phyloP scores from a whole-genome alignment of 2,329 filamentous ascomycete genomes.

The Dothidotthia symphoricarpi region DNA sequence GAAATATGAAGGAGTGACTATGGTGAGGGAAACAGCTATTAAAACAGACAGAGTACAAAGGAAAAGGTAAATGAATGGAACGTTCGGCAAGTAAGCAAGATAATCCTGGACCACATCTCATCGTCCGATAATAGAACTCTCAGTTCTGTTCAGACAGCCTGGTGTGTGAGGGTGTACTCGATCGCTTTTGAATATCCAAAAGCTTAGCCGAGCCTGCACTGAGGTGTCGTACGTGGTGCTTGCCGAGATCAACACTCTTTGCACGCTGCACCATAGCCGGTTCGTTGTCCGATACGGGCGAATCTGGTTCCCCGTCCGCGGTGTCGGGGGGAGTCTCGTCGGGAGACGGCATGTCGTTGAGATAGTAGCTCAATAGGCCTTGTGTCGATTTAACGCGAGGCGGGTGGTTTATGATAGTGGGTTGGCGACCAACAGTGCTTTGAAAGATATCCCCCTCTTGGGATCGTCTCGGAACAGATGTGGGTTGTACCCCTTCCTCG shows the following conservation, averaged over 20 bases:
- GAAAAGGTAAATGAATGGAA: constrained; percentile 39
- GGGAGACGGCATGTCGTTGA: constrained; percentile 29
- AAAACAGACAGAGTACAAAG: constrained; percentile 35
- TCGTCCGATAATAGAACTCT: constrained; percentile 15
- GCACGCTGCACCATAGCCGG: constrained; percentile 57
- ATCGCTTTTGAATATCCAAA: constrained; percentile 57
- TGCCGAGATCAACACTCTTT: constrained; percentile 66
- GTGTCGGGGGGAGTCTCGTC: constrained; percentile 35
- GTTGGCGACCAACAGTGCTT: constrained; percentile 54
- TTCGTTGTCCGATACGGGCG: constrained; percentile 33
- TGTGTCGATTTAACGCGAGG: constrained; percentile 61
- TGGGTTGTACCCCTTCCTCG: constrained; percentile 22
- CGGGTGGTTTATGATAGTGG: constrained; percentile 63
- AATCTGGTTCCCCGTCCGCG: constrained; percentile 30
- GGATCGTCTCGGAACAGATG: constrained; percentile 18
- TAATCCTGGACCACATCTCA: constrained; percentile 13
- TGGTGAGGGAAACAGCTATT: constrained; percentile 17
- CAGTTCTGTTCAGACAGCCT: constrained; percentile 23
- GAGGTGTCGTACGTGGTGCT: constrained; percentile 66
- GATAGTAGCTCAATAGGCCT: constrained; percentile 57
- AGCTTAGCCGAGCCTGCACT: constrained; percentile 76
- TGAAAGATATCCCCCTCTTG: constrained; percentile 50
- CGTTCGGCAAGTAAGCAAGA: constrained; percentile 29
- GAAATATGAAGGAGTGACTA: constrained; percentile 33
- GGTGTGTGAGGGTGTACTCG: constrained; percentile 30